Evolutionary conservation across 2,329 filamentous ascomycete species (phyloP), one percentile per base, ranked within the genome.

Genomic region (Penicillium corylophilum): DNA sequence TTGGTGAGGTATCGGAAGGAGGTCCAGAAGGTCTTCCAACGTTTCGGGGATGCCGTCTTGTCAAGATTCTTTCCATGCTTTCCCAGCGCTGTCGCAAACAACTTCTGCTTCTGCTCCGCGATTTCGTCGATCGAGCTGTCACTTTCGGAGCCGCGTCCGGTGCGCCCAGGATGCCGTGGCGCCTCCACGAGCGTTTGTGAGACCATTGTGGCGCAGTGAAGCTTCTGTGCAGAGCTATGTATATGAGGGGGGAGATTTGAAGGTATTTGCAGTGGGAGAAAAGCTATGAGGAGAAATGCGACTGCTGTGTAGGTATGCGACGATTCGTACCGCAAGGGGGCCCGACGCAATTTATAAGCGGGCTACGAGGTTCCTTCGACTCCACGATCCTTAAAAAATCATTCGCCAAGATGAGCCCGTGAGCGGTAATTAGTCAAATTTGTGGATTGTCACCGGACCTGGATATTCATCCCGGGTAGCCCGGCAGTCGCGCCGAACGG

Each of bases 1-100:
- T 77, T 71, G 53, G 71, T 70, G 38, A 82, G 71, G 60, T 79
- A 77, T 55, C 74, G 76, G 69, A 80, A 80, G 4, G 79, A 74
- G 45, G 69, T 70, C 65, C 76, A 70, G 53, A 82, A 79, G 1
- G 74, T 79, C 67, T 75, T 79, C 64, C 75, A 71, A 35, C 79
- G 73, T 55, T 78, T 78, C 4, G 78, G 70, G 3, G 74, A 74
- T 7, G 72, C 77, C 2, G 77, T 73, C 16, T 75, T 76, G 56
- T 78, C 73, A 12, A 75, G 63, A 26, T 70, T 60, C 42, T 62
- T 61, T 43, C 52, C 59, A 51, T 59, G 44, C 22, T 55, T 53
- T n/a, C 60, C 56, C n/a, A 60, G 57, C 15, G 57, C 53, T 4
- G 54, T 46, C 20, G 54, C 49, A 28, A 60, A 50, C 6, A 60